phyloP scores from a whole-genome alignment of 164 flowering plant genomes.

The Berberis vulgaris region DNA sequence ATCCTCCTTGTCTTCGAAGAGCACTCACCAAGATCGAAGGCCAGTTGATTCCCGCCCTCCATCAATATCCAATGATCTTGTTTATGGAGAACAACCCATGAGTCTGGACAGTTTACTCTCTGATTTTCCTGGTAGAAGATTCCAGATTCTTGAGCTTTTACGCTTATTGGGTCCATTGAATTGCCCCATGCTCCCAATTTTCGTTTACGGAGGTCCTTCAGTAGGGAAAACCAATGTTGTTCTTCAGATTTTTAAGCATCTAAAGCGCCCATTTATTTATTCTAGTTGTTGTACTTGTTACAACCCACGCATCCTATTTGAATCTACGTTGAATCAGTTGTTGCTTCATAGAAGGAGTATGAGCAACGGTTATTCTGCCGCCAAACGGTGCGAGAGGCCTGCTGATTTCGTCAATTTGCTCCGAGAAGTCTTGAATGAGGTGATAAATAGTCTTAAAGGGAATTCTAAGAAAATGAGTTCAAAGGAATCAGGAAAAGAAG shows the following conservation, averaged over 20 bases:
- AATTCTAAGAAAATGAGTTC: slow-evolving; percentile 22
- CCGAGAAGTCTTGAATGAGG: slow-evolving; percentile 48
- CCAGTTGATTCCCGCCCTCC: slow-evolving; percentile 16
- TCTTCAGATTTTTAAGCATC: slow-evolving; percentile 59
- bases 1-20: slow-evolving; percentile 26
- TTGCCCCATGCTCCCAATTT: slow-evolving; percentile 66
- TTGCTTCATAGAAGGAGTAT: slow-evolving; percentile 48
- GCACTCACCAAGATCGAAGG: slow-evolving; percentile 16
- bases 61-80: slow-evolving; percentile 33
- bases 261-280: slow-evolving; percentile 82
- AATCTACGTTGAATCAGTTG: slow-evolving; percentile 66
- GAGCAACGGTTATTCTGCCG: slow-evolving; percentile 56
- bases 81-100: slow-evolving; percentile 30
- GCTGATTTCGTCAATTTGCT: slow-evolving; percentile 74
- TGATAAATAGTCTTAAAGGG: slow-evolving; percentile 32
- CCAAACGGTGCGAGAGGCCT: slow-evolving; percentile 72
- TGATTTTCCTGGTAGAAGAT: slow-evolving; percentile 56
- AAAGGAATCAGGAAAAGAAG: slow-evolving; percentile 21
- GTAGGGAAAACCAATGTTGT: slow-evolving; percentile 76
- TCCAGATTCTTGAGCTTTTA: slow-evolving; percentile 54
- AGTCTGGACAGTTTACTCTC: slow-evolving; percentile 43
- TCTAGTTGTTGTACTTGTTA: slow-evolving; percentile 73
- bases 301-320: slow-evolving; percentile 71
- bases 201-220: slow-evolving; percentile 68
- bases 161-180: slow-evolving; percentile 59